Evolutionary conservation across 2,329 filamentous ascomycete genomes (phyloP).

Genomic region (Purpureocillium takamizusanense): DNA sequence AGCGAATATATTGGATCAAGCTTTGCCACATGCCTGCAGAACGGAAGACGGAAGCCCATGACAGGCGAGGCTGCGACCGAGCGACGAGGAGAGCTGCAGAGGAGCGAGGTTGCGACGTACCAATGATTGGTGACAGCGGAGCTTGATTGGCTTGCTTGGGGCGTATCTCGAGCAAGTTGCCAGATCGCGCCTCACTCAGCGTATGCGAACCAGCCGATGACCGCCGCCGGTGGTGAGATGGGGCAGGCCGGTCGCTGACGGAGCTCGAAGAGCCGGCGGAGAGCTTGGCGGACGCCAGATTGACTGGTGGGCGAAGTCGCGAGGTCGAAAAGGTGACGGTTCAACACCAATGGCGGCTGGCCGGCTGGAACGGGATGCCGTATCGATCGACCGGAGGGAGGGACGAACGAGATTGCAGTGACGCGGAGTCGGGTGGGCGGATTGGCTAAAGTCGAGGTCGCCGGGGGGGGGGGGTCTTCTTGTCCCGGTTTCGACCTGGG

Average conservation of each 20-base stretch:
- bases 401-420: neutral
- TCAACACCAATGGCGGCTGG: neutral
- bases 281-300: conserved; percentile 42
- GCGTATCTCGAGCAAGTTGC: conserved; percentile 20
- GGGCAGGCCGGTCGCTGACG: conserved; percentile 37
- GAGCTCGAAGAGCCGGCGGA: conserved; percentile 45
- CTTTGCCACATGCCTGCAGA: neutral
- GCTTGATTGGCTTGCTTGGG: conserved; percentile 17
- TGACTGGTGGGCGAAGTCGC: conserved; percentile 17
- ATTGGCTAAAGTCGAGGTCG: neutral
- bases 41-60: conserved; percentile 2
- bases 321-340: conserved; percentile 2
- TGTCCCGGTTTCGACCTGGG: neutral
- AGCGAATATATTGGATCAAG: conserved; percentile 5
- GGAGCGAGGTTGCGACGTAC: conserved; percentile 28
- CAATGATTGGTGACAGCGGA: conserved; percentile 44
- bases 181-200: conserved; percentile 20
- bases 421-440: neutral
- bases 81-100: neutral
- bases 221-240: conserved; percentile 40
- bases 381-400: neutral
- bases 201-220: conserved; percentile 30
- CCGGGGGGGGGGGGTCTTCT: neutral
- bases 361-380: neutral
- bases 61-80: neutral